Evolutionary conservation across 345 rosid species (phyloP), one percentile per base, ranked within the genome.

Genomic region (Pugionium cornutum): DNA sequence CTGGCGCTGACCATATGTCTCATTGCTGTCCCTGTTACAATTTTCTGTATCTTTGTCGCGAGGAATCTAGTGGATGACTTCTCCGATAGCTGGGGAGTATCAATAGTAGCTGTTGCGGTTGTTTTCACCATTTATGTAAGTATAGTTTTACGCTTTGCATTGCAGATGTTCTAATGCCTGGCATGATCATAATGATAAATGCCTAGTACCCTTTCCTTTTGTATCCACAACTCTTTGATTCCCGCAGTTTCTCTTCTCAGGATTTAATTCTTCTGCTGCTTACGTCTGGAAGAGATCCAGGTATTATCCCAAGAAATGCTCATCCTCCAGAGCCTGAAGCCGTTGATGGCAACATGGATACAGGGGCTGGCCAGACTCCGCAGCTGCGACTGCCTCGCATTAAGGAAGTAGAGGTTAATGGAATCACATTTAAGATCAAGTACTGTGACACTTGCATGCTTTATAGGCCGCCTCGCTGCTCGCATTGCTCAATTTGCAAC

Each of bases 381-480:
- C 92, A 83, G 66, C 69, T 84, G 60, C 89, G 86, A 9, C 75
- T 90, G 71, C 92, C 99, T 51, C 97, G 99, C 44, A 77, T 87
- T 33, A 94, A 83, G 74, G 97, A 94, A 77, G 95, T 94, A 29
- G 73, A 85, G 58, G 68, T 94, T 57, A 90, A 94, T 60, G 99
- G 99, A 57, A 52, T 85, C 18, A 58, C 65, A 2, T 84, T 90
- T 70, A 94, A 87, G 81, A 82, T 82, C 70, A 94, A 94, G 81
- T 90, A 90, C 77, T 94, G 99, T 51, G 95, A 94, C 69, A 90
- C 99, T 48, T 94, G 99, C 83, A 88, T 90, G 99, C 96, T 88
- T 28, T 94, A 94, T 58, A 84, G 99, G 67, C 92, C 97, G 9
- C 96, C 95, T 66, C 97, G 99, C 9, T 94, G 99, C 73, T 94